Evolutionary conservation across 2,329 filamentous ascomycete species (phyloP).

Genomic region (Colletotrichum destructivum): DNA sequence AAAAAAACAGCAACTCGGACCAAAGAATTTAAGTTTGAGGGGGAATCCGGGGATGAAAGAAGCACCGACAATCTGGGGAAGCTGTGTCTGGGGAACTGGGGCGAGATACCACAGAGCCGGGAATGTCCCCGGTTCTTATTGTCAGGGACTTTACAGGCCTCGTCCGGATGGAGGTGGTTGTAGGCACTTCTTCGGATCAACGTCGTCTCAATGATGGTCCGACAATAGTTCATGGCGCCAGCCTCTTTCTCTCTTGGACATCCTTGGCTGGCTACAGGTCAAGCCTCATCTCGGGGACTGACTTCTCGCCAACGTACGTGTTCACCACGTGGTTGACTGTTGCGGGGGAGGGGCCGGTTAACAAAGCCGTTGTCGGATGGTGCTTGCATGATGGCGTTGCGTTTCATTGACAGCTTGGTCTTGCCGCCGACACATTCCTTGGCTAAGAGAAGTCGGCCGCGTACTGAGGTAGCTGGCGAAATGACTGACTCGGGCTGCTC

Average conservation of each 20-base stretch:
- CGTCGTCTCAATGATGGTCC: conserved; percentile 26
- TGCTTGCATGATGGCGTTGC: conserved; percentile 26
- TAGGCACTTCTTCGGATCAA: conserved; percentile 39
- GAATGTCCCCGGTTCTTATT: conserved; percentile 36
- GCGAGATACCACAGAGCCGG: conserved; percentile 6
- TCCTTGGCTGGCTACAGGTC: neutral
- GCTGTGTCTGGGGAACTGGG: conserved; percentile 33
- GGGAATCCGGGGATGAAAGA: conserved; percentile 11
- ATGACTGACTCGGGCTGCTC: conserved; percentile 29
- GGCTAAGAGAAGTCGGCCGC: conserved; percentile 5
- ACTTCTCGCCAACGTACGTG: neutral
- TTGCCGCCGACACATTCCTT: conserved; percentile 3
- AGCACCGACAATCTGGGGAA: conserved; percentile 30
- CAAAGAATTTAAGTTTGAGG: neutral
- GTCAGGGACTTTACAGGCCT: neutral
- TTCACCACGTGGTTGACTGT: conserved; percentile 14
- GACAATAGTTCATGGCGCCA: neutral
- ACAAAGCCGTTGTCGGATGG: neutral
- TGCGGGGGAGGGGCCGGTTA: conserved; percentile 24
- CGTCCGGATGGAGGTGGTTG: neutral
- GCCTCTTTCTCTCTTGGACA: neutral
- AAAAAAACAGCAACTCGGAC: neutral
- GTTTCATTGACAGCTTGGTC: conserved; percentile 20
- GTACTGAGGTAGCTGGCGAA: neutral
- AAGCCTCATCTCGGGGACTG: conserved; percentile 1